These are phyloP conservation scores for Aquilaria sinensis DNA, from an alignment of 345 rosid genomes.

Conservation along the genomic window DNA sequence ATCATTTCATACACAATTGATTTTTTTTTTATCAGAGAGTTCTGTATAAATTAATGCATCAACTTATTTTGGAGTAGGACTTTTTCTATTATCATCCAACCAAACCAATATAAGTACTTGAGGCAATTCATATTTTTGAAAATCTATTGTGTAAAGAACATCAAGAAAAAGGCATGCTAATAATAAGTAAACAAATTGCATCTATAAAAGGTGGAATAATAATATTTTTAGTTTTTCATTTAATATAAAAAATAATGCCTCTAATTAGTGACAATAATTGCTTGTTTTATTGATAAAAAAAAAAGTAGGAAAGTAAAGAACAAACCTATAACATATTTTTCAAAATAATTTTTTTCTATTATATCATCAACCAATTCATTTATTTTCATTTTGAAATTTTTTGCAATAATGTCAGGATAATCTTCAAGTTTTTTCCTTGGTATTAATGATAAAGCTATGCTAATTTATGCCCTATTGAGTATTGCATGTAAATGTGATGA, in stretches of 20 bases:
- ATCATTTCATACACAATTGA: background rate
- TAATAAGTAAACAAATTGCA: too few species aligned
- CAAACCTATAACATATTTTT: background rate
- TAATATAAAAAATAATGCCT: too few species aligned
- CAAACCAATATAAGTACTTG: background rate
- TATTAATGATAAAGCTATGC: background rate
- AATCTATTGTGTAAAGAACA: background rate
- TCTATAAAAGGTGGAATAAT: too few species aligned
- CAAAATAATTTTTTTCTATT: too few species aligned
- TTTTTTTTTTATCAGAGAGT: background rate
- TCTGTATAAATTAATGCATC: background rate
- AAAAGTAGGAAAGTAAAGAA: too few species aligned
- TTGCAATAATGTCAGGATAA: background rate
- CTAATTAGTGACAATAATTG: too few species aligned
- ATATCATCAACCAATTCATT: background rate
- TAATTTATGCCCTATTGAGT: background rate
- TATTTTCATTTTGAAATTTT: background rate
- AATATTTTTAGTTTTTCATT: too few species aligned
- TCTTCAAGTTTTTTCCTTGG: background rate
- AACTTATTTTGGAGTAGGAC: background rate
- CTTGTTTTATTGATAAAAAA: too few species aligned
- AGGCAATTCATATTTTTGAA: background rate
- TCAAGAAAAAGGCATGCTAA: too few species aligned
- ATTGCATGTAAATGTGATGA: background rate
- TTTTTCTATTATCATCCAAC: background rate